Conservation (phyloP, 495 filamentous ascomycete genomes). For the Thermothielavioides terrestris region DNA sequence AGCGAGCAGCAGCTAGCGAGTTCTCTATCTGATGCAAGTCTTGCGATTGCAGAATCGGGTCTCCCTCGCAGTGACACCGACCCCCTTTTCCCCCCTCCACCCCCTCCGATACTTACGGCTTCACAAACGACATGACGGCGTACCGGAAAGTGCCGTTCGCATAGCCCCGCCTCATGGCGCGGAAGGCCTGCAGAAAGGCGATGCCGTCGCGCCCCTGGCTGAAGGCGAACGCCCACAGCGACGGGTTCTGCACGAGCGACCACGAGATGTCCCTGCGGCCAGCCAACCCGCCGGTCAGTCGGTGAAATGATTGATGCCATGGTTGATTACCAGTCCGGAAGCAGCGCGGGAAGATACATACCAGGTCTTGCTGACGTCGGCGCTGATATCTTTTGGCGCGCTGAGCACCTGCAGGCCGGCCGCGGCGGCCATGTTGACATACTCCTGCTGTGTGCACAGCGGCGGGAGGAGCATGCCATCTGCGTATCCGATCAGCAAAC, state of each 20-base stretch:
- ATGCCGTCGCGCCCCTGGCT: slow-evolving; percentile 50
- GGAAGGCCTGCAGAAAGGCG: slow-evolving; percentile 50
- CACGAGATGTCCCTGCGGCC: slow-evolving; percentile 51
- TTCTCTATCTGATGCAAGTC: not conserved
- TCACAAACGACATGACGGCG: slow-evolving; percentile 49
- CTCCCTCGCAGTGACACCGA: not conserved
- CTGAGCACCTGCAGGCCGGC: slow-evolving; percentile 37
- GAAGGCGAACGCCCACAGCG: slow-evolving; percentile 49
- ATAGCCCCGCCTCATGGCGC: slow-evolving; percentile 51
- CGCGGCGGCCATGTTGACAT: slow-evolving; percentile 37
- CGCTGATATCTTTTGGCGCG: slow-evolving; percentile 46
- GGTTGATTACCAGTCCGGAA: too few relatives aligned
- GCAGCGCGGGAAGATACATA: slow-evolving; percentile 29
- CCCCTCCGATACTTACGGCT: too few relatives aligned
- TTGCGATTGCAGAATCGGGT: not conserved
- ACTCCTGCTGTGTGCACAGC: slow-evolving; percentile 41
- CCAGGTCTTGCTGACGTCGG: slow-evolving; percentile 50
- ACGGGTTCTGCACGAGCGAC: slow-evolving; percentile 46
- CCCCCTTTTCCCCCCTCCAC: too few relatives aligned
- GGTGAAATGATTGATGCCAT: too few relatives aligned
- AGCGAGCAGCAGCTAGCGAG: too few relatives aligned
- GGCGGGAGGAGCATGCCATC: slow-evolving; percentile 51
- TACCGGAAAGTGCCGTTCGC: slow-evolving; percentile 49
- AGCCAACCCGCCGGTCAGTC: not conserved
- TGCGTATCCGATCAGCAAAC: too few relatives aligned